Evolutionary conservation across 225 moss, liverwort and hornwort genomes (phyloP).

Genomic region (Bryoerythrophyllum caledonicum): DNA sequence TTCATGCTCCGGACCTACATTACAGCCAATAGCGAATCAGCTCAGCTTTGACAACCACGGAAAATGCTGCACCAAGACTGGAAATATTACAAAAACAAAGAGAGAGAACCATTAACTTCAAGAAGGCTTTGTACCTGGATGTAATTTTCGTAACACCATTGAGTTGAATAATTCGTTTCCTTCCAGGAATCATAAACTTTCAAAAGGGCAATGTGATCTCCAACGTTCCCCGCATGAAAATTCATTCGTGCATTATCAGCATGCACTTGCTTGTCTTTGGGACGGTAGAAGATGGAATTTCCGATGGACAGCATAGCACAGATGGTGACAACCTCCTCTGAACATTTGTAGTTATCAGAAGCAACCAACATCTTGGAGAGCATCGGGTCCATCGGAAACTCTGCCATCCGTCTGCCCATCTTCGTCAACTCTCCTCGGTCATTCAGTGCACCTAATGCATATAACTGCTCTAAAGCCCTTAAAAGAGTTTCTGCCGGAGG

Average conservation of each 20-base stretch:
- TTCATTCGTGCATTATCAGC: constrained; percentile 99
- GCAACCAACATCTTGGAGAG: constrained; percentile 96
- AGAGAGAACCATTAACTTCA: not conserved
- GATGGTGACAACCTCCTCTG: constrained; percentile 83
- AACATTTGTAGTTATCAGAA: constrained; percentile 79
- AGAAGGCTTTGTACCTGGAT: constrained; percentile 53
- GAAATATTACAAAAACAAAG: not conserved
- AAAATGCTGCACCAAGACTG: not conserved
- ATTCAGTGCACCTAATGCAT: constrained; percentile 92
- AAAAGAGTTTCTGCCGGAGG: constrained; percentile 85
- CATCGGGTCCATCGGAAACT: constrained; percentile 97
- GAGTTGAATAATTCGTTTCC: constrained; percentile 93
- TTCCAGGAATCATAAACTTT: constrained; percentile 97
- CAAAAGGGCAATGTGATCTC: constrained; percentile 91
- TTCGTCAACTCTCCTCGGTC: constrained; percentile 90
- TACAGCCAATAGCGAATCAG: constrained; percentile 6
- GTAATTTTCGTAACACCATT: constrained; percentile 98
- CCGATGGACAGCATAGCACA: constrained; percentile 95
- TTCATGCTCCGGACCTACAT: constrained; percentile 91
- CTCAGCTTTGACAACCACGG: constrained; percentile 5
- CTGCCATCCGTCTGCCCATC: constrained; percentile 92
- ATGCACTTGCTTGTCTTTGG: constrained; percentile 98
- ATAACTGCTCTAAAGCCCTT: constrained; percentile 85
- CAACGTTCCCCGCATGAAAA: constrained; percentile 93
- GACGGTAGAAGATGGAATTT: constrained; percentile 94